Percentiles rank a stretch among this genome's conserved stretches.
Evolutionary conservation across 345 rosid species (phyloP).

Genomic region (Hibiscus tridactylites): DNA sequence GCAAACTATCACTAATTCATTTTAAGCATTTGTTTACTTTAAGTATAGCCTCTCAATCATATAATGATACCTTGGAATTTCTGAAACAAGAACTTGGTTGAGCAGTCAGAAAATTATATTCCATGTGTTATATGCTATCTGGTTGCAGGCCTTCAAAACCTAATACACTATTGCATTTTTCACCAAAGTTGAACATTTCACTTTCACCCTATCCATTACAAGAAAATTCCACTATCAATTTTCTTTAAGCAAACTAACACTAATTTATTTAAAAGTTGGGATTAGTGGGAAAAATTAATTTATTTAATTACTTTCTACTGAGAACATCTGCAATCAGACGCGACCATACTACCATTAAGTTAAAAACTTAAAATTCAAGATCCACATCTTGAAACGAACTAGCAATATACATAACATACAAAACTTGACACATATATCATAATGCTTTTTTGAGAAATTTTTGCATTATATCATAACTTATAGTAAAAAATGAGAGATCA

Average conservation of each 20-base stretch:
- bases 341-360: neutral
- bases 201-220: conserved; percentile 31
- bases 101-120: conserved; percentile 29
- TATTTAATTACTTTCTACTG: neutral
- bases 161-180: conserved; percentile 17
- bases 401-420: neutral
- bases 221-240: neutral
- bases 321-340: neutral
- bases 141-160: conserved; percentile 26
- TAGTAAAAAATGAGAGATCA: neutral
- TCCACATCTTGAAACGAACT: neutral
- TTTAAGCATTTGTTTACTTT: neutral
- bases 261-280: neutral
- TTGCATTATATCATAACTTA: neutral
- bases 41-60: conserved; percentile 20
- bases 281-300: no score
- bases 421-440: neutral
- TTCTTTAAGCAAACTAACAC: neutral
- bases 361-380: neutral
- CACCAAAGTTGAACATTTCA: conserved; percentile 19
- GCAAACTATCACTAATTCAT: neutral
- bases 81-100: conserved; percentile 21
- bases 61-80: conserved; percentile 19
- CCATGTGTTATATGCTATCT: conserved; percentile 26
- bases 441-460: neutral